Base-by-base conservation (phyloP, 192 early-diverging fungal genomes). In the Radiomyces spectabilis region DNA sequence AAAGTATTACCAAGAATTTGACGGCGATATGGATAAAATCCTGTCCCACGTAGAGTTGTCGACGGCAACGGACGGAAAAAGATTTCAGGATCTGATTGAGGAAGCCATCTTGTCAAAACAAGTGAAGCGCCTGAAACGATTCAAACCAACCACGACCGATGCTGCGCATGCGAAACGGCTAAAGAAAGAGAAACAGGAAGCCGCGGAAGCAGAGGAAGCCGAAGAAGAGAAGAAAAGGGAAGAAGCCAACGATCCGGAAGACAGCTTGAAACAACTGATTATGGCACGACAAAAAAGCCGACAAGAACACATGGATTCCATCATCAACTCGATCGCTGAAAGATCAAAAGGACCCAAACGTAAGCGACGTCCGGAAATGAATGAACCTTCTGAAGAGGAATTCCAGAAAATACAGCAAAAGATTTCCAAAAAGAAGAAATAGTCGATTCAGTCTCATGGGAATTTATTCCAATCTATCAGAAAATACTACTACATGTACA, bases 1-100 rank as follows among this genome's bases (percentile, higher is more conserved):
- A 7, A 61, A 73, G 18, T 76, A 80, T 0, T 93, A 90, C 63
- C 72, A 65, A 5, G 56, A 74, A 16, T 72, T 69, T 49, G 72
- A 87, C 25, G 90, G 90, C 5, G 78, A 87, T 55, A 71, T 95
- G 71, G 80, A 84, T 39, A 29, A 51, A 26, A 89, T 95, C 25
- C 63, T 91, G 27, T 57, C 73, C 0, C 50, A 74, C 13, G 80
- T 95, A 2, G 63, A 79, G 50, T 68, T 86, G 27, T 73, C 75
- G 10, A 74, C 61, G 7, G 66, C 78, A 13, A 80, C 80, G 1
- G 91, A 95, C 48, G 77, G 83, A 31, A 67, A 61, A 22, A 69
- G 88, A 0, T 81, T 89, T 55, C 38, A 67, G 5, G 59, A 60
- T 1, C 81, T 86, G n/a, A 71, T 92, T 25, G 70, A 86, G 25